These are phyloP conservation scores for Yamadazyma olivae DNA, from an alignment of 805 yeast species.

Conservation along the genomic window DNA sequence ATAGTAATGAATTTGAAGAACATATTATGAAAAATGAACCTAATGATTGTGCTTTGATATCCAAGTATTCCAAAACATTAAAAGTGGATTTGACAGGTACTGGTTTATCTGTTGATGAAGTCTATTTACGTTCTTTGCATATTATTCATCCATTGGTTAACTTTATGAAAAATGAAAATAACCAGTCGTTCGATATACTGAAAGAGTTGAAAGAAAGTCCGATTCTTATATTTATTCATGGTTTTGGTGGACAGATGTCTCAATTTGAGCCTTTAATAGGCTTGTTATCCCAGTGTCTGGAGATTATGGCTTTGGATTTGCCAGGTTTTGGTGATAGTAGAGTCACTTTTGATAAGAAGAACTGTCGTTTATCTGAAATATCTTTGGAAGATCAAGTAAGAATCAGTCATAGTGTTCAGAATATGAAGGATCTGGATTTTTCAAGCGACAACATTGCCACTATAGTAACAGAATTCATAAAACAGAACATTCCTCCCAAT, in stretches of 20 bases:
- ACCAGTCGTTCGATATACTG: conserved; percentile 19
- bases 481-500: conserved; percentile 33
- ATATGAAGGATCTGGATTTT: conserved; percentile 41
- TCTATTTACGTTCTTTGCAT: conserved; percentile 41
- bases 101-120: conserved; percentile 23
- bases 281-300: conserved; percentile 58
- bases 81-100: conserved; percentile 30
- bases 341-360: conserved; percentile 11
- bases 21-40: conserved; percentile 43
- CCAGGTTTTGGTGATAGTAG: conserved; percentile 81
- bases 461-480: conserved; percentile 35
- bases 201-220: conserved; percentile 50
- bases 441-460: conserved; percentile 39
- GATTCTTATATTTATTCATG: conserved; percentile 69
- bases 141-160: conserved; percentile 49
- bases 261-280: conserved; percentile 78
- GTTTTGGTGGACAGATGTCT: conserved; percentile 85
- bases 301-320: conserved; percentile 68
- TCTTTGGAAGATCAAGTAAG: conserved; percentile 28
- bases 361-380: conserved; percentile 19
- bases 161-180: conserved; percentile 25
- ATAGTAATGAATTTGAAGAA: too few relatives aligned
- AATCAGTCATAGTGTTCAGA: conserved; percentile 25
- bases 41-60: conserved; percentile 52
- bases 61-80: conserved; percentile 44